Conservation (phyloP, 2,329 filamentous ascomycete species). For the Aschersonia sp. region DNA sequence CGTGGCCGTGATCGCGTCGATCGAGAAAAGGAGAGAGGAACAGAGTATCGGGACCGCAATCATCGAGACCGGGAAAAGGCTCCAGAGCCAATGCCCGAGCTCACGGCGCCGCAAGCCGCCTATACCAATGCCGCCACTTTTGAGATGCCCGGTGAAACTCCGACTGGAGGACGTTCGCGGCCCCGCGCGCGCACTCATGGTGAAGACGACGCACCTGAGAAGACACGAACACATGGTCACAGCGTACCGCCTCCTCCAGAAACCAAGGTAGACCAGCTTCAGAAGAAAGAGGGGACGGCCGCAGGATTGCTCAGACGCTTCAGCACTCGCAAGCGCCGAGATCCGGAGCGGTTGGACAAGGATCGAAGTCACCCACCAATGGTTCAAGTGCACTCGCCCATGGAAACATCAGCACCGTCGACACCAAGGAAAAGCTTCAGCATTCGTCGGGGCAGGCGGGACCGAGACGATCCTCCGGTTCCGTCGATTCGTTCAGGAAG, state of each 20-base stretch:
- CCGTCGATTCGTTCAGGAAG: slow-evolving; percentile 37
- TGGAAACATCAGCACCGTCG: slow-evolving; percentile 21
- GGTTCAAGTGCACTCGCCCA: slow-evolving; percentile 63
- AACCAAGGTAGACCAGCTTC: slow-evolving; percentile 42
- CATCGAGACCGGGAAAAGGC: slow-evolving; percentile 20
- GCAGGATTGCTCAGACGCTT: slow-evolving; percentile 75
- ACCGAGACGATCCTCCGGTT: slow-evolving; percentile 33
- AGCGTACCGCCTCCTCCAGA: slow-evolving; percentile 29
- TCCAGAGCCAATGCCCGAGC: slow-evolving; percentile 48
- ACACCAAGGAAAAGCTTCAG: slow-evolving; percentile 79
- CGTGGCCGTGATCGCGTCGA: slow-evolving; percentile 8
- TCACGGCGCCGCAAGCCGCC: slow-evolving; percentile 69
- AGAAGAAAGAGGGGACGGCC: slow-evolving; percentile 77
- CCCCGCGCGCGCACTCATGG: slow-evolving; percentile 85
- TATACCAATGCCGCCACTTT: slow-evolving; percentile 77
- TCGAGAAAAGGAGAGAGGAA: slow-evolving; percentile 6
- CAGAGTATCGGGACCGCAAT: slow-evolving; percentile 11
- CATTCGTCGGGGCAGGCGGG: slow-evolving; percentile 46
- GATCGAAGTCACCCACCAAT: slow-evolving; percentile 56
- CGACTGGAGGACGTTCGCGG: slow-evolving; percentile 68
- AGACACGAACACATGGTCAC: slow-evolving; percentile 11
- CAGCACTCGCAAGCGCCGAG: slow-evolving; percentile 69
- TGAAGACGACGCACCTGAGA: slow-evolving; percentile 75
- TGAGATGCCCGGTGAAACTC: slow-evolving; percentile 79
- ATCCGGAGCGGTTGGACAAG: slow-evolving; percentile 46